Conservation (phyloP, 768 basidiomycete species). For the Cystobasidium onofrii region DNA sequence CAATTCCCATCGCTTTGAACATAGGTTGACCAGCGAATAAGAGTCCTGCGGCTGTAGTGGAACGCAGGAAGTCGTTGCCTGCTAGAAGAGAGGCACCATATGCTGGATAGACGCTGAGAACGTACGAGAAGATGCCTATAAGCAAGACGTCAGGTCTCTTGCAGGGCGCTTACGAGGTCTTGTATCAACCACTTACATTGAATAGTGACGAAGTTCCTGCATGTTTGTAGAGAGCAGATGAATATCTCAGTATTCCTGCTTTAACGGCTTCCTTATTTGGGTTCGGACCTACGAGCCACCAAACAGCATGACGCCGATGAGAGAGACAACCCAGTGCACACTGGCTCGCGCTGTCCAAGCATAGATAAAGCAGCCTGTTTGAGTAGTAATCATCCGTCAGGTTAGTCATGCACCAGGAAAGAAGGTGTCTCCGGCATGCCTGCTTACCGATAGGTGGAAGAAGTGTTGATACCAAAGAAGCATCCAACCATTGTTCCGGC, state of each 20-base stretch:
- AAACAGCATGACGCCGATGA: not conserved
- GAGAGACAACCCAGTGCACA: not conserved
- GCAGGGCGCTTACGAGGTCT: not conserved
- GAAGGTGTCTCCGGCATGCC: not conserved
- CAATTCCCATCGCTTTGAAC: slow-evolving; percentile 29
- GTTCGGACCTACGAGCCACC: not conserved
- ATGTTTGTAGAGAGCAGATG: not conserved
- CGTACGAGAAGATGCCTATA: slow-evolving; percentile 30
- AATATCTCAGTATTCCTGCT: not conserved
- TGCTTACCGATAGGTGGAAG: slow-evolving; percentile 8
- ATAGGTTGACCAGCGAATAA: slow-evolving; percentile 24
- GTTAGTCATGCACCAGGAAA: not conserved
- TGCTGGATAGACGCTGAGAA: slow-evolving; percentile 29
- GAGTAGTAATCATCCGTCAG: not conserved
- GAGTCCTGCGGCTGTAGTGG: slow-evolving; percentile 14
- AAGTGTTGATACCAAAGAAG: not conserved
- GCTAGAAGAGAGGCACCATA: slow-evolving; percentile 39
- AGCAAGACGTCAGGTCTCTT: not conserved
- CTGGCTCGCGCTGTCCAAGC: not conserved
- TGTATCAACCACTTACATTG: not conserved
- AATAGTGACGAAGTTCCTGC: slow-evolving; percentile 12
- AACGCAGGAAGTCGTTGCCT: slow-evolving; percentile 38
- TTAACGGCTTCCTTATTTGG: not conserved
- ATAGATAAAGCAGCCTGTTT: not conserved
- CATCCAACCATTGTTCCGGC: slow-evolving; percentile 17